phyloP scores from a whole-genome alignment of 140 eudicot genomes.

The Cichorium intybus region DNA sequence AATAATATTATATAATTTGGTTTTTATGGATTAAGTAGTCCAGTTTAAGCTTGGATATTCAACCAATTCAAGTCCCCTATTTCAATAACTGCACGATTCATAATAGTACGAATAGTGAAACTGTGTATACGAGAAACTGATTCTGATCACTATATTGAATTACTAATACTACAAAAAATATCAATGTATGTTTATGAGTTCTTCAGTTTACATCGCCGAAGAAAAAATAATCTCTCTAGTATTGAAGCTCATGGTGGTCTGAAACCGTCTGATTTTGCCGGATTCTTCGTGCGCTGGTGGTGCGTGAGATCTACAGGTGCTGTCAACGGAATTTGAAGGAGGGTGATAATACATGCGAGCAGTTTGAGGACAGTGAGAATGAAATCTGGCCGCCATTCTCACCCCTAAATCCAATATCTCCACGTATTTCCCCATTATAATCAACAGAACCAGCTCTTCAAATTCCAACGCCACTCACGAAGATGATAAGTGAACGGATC shows the following conservation, averaged over 20 bases:
- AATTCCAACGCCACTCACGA: not conserved
- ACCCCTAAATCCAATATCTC: conserved; percentile 46
- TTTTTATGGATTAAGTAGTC: too few species aligned
- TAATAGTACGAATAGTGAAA: too few species aligned
- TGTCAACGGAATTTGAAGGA: conserved; percentile 29
- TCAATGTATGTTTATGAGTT: not conserved
- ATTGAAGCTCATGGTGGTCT: conserved; percentile 23
- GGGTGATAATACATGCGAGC: conserved; percentile 51
- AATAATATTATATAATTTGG: too few species aligned
- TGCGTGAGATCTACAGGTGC: conserved; percentile 5
- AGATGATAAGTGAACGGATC: not conserved
- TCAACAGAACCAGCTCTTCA: not conserved
- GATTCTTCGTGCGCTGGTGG: conserved; percentile 13
- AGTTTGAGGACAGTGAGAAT: conserved; percentile 54
- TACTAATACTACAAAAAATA: not conserved
- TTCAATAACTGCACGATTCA: too few species aligned
- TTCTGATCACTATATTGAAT: not conserved
- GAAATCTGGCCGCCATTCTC: conserved; percentile 48
- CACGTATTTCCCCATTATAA: conserved; percentile 39
- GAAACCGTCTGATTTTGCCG: conserved; percentile 16
- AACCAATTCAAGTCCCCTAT: too few species aligned
- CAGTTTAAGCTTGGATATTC: too few species aligned
- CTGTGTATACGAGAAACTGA: too few species aligned
- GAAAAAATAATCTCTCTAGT: conserved; percentile 39
- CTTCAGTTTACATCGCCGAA: conserved; percentile 22